Evolutionary conservation across 352 stramenopile genomes (phyloP), one percentile per base, ranked within the genome.

Genomic region (Phytophthora hibernalis): DNA sequence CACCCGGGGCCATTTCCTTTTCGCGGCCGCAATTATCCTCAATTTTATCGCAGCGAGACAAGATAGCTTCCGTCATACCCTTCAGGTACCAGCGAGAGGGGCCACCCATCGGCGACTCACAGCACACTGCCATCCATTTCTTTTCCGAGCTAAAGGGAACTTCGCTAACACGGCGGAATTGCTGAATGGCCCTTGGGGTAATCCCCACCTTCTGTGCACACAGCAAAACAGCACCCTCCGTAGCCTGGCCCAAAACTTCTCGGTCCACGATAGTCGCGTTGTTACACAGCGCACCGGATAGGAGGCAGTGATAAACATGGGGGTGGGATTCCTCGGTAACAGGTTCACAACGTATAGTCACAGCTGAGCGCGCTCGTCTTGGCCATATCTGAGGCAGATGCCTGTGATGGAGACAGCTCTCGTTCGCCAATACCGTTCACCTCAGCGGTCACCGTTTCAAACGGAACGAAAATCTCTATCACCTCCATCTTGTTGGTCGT

Each of bases 51-150:
- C 86, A 92, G 35, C 80, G 77, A 6, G 84, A 74, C 31, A 96
- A 55, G 49, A 93, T 93, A 18, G 85, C 80, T 64, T 96, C 85
- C 16, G 83, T 90, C 88, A 96, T 93, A 44, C 76, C 89, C 77
- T 93, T 94, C 28, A 91, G 63, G 47, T 93, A 80, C 82, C 84
- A 95, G 33, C 75, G 82, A 31, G 76, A 85, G 22, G 74, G 77
- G 1, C 73, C 70, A 55, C 83, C 80, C 28, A 78, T 66, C 12
- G 61, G 65, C 3, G 65, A 35, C 42, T 92, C 83, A 48, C 82
- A 90, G 53, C 82, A 91, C 21, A 99, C 94, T 65, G 98, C 96
- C 97, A 99, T 99, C 75, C 90, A 92, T 68, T 99, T 99, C 54
- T 96, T 93, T 57, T 98, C 96, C 22, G 92, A 98, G 54, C 84